phyloP scores from a whole-genome alignment of 441 rosid species.

The Biscutella auriculata region DNA sequence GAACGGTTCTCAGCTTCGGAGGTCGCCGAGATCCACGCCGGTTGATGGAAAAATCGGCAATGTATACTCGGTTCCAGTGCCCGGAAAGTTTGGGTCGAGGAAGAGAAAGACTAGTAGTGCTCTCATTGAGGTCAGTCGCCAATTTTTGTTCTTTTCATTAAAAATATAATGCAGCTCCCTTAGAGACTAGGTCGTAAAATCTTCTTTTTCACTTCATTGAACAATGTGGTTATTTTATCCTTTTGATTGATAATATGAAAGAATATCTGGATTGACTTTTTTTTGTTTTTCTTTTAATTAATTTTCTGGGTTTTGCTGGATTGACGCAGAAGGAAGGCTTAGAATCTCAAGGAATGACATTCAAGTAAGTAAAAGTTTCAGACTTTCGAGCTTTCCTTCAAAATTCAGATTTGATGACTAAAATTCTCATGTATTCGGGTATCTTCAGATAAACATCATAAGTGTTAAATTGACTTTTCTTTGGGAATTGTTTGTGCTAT shows the following conservation, averaged over 20 bases:
- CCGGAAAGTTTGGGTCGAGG: neutral
- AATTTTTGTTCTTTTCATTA: conserved; percentile 1
- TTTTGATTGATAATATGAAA: neutral
- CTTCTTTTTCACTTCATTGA: neutral
- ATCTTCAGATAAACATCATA: neutral
- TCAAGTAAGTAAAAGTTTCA: conserved; percentile 30
- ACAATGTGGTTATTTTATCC: neutral
- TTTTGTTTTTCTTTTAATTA: too few relatives aligned
- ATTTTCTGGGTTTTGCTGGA: neutral
- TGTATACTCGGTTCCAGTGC: conserved; percentile 1
- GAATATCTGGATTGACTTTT: too few relatives aligned
- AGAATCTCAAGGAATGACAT: conserved; percentile 6
- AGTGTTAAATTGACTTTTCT: too few relatives aligned
- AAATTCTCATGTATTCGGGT: neutral
- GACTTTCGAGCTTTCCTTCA: too few relatives aligned
- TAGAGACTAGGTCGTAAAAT: neutral
- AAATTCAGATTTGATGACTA: neutral
- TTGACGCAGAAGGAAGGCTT: conserved; percentile 25
- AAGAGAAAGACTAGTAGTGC: conserved; percentile 4
- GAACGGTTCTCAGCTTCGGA: conserved; percentile 3
- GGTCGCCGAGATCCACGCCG: conserved; percentile 5
- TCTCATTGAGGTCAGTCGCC: conserved; percentile 2
- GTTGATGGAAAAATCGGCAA: neutral
- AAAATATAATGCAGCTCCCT: conserved; percentile 6
- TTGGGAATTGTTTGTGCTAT: too few relatives aligned